Base-by-base conservation (phyloP, 495 filamentous ascomycete genomes). In the Trichoderma erinaceum region DNA sequence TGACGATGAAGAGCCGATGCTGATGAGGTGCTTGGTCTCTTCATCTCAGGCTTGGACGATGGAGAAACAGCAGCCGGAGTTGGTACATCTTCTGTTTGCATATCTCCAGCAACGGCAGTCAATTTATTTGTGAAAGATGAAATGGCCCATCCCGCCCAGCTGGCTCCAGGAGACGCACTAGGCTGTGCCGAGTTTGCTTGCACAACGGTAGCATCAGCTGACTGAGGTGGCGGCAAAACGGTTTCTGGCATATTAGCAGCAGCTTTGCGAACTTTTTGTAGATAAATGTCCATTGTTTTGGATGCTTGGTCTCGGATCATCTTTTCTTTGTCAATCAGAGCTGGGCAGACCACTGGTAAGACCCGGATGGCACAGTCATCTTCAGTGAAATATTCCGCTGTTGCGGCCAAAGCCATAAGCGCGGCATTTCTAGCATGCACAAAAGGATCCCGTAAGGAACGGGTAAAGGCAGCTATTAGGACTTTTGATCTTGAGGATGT, bases 61-160 rank as follows among this genome's bases (percentile, higher is more conserved):
- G 25, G 56, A 5, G 72, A 66, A 1, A 72, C 63, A 23, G 76
- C 41, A 41, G 68, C 41, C 0, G 68, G 41, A 1, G 73, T 69
- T 58, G 67, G 18, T 4, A 70, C 66, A 25, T 72, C 75, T n/a
- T 67, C 48, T 15, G 74, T 71, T 69, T 92, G 83, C 63, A 99
- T 97, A 61, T 96, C 89, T 21, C 95, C 95, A 35, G 87, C 89
- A 3, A 92, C 91, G 3, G 91, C 77, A 15, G 90, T 86, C 35
- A 99, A 74, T 73, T 96, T 97, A 77, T 97, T 97, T 5, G 95
- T 97, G 77, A 99, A 97, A n/a, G 92, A 96, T 2, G 95, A 97
- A 61, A 99, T 97, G 0, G 95, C 95, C 95, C 95, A 99, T 52
- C 96, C 95, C 6, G 94, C 87, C 96, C 94, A 97, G 29, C 80